These are phyloP conservation scores for Cyclostephanos tholiformis DNA, from an alignment of 108 stramenopile genomes.

Conservation along the genomic window DNA sequence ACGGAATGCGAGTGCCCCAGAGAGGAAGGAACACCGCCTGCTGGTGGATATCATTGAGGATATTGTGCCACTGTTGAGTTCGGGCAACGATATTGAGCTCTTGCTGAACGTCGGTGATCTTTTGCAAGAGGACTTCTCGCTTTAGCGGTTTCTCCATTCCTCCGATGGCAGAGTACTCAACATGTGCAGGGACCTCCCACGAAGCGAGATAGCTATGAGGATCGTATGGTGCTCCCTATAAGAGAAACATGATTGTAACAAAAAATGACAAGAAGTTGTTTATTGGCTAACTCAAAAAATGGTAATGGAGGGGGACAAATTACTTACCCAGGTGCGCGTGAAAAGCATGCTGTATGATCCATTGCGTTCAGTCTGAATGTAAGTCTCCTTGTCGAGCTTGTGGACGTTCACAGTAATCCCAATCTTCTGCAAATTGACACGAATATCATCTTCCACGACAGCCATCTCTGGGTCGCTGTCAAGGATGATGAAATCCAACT, in stretches of 20 bases:
- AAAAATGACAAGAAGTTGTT: too few relatives aligned
- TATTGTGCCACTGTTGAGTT: constrained; percentile 53
- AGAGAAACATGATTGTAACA: constrained; percentile 48
- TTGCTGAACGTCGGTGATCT: too few relatives aligned
- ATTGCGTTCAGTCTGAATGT: too few relatives aligned
- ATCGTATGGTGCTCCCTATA: constrained; percentile 64
- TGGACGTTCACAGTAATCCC: too few relatives aligned
- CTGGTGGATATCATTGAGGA: constrained; percentile 58
- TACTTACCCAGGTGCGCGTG: too few relatives aligned
- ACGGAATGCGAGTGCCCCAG: constrained; percentile 64
- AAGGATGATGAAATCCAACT: constrained; percentile 47
- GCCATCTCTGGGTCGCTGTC: constrained; percentile 59
- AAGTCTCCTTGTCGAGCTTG: too few relatives aligned
- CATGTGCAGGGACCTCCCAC: constrained; percentile 54
- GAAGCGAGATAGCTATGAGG: constrained; percentile 61
- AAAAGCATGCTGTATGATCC: too few relatives aligned
- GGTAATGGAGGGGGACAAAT: too few relatives aligned
- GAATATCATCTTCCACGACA: constrained; percentile 43
- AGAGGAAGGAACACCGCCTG: constrained; percentile 62
- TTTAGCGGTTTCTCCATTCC: too few relatives aligned
- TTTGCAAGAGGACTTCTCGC: too few relatives aligned
- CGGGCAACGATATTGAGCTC: neutral
- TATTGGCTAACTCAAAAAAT: too few relatives aligned
- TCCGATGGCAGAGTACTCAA: constrained; percentile 54
- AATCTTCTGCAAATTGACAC: too few relatives aligned